A percentile compares a stretch with the other conserved stretches of the same genome.
Conservation (phyloP, 1,284 basidiomycete genomes). For the Leccinum subspadiceum region DNA sequence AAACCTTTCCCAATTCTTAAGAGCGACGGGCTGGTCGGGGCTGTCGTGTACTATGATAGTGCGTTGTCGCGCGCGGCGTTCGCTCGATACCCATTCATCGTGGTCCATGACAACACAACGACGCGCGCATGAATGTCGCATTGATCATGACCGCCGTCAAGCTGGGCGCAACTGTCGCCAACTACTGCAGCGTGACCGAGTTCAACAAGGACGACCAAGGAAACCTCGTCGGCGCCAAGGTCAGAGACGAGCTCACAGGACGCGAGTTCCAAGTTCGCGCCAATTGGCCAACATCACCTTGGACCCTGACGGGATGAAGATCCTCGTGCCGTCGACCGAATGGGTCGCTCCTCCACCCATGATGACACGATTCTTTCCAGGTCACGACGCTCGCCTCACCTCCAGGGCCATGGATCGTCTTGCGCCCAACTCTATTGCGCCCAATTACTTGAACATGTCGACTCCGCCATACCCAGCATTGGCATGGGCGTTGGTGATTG, state of each 20-base stretch:
- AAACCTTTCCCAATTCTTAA: slow-evolving; percentile 96
- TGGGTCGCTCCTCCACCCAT: no score
- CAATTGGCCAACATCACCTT: no score
- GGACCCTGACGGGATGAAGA: no score
- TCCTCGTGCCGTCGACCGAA: no score
- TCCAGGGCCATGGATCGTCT: slow-evolving; percentile 80
- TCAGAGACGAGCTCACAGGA: slow-evolving; percentile 84
- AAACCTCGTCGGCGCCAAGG: slow-evolving; percentile 71
- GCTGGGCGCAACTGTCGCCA: slow-evolving; percentile 72
- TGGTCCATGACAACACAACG: slow-evolving; percentile 88
- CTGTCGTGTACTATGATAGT: slow-evolving; percentile 97
- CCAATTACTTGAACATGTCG: slow-evolving; percentile 89
- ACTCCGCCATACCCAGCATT: slow-evolving; percentile 78
- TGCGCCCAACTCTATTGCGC: slow-evolving; percentile 80
- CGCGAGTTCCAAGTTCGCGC: slow-evolving; percentile 82
- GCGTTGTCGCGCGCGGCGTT: slow-evolving; percentile 15
- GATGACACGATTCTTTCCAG: no score
- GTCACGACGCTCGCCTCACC: no score
- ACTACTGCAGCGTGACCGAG: slow-evolving; percentile 86
- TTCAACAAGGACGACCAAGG: slow-evolving; percentile 72
- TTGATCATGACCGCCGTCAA: slow-evolving; percentile 93
- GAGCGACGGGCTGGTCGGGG: slow-evolving; percentile 88
- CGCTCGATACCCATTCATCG: not conserved
- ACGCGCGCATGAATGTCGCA: slow-evolving; percentile 97
- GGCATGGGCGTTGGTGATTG: slow-evolving; percentile 78